Conservation (phyloP, 1,284 basidiomycete species). For the Phellinidium pouzarii region DNA sequence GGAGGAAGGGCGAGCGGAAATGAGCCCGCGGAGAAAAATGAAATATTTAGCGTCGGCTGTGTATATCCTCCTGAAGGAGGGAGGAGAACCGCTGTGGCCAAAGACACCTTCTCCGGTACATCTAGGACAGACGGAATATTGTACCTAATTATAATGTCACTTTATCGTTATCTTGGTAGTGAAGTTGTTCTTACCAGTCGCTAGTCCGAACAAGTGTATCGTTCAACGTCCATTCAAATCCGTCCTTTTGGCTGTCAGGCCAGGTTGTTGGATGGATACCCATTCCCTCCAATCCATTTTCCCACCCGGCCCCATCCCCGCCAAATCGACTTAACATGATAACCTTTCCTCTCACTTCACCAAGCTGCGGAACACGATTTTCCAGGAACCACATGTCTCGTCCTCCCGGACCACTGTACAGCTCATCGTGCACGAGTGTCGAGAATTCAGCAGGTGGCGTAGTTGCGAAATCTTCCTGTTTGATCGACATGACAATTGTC, state of each 20-base stretch:
- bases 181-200: conserved; percentile 55
- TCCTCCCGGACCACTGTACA: conserved; percentile 50
- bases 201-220: conserved; percentile 65
- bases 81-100: conserved; percentile 50
- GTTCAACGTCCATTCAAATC: conserved; percentile 71
- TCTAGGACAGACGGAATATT: conserved; percentile 65
- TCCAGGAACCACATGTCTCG: conserved; percentile 72
- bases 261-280: conserved; percentile 79
- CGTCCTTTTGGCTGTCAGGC: conserved; percentile 68
- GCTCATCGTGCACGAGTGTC: conserved; percentile 55
- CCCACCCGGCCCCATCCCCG: conserved; percentile 57
- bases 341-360: conserved; percentile 76
- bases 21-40: conserved; percentile 76
- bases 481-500: conserved; percentile 77
- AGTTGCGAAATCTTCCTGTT: conserved; percentile 68
- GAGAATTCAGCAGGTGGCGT: conserved; percentile 51
- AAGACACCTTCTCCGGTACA: conserved; percentile 70
- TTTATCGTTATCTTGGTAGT: not conserved
- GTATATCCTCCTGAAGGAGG: conserved; percentile 33
- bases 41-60: conserved; percentile 52
- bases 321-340: conserved; percentile 82
- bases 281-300: conserved; percentile 55
- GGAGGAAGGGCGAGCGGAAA: conserved; percentile 74
- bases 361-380: conserved; percentile 69
- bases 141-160: conserved; percentile 48